phyloP scores from a whole-genome alignment of 495 filamentous ascomycete genomes.

The Xylaria bambusicola region DNA sequence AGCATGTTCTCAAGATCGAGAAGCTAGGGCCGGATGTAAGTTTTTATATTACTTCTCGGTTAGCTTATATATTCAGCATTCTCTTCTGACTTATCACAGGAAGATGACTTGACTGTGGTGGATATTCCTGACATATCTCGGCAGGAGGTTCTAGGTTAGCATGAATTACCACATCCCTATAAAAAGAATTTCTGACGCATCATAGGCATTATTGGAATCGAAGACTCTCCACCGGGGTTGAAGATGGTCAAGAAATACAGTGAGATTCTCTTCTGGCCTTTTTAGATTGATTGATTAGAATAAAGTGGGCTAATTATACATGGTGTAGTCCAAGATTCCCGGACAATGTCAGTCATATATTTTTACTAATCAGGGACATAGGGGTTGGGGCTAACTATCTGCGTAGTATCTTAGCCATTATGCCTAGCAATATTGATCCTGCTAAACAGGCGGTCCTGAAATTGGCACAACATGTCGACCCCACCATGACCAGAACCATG shows the following conservation, averaged over 20 bases:
- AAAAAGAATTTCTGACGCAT: not conserved
- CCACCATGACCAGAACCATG: slow-evolving; percentile 51
- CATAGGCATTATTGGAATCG: slow-evolving; percentile 40
- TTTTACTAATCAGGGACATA: not conserved
- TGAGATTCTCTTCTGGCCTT: slow-evolving; percentile 31
- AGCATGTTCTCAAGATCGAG: slow-evolving; percentile 61
- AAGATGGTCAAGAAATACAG: slow-evolving; percentile 59
- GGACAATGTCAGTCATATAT: slow-evolving; percentile 30
- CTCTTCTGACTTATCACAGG: slow-evolving; percentile 7
- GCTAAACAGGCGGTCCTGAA: slow-evolving; percentile 62
- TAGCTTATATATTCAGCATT: not conserved
- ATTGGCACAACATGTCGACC: slow-evolving; percentile 51
- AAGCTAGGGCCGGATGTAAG: slow-evolving; percentile 53
- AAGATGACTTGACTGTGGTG: slow-evolving; percentile 59
- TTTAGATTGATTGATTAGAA: not conserved
- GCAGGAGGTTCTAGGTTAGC: slow-evolving; percentile 46
- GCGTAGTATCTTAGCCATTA: slow-evolving; percentile 55
- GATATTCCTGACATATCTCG: slow-evolving; percentile 66
- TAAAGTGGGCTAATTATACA: slow-evolving; percentile 11
- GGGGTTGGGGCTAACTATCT: slow-evolving; percentile 3
- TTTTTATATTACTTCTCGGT: not conserved
- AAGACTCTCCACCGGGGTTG: slow-evolving; percentile 50
- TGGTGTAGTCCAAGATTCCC: slow-evolving; percentile 26
- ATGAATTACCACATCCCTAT: not conserved
- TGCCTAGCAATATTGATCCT: slow-evolving; percentile 60